Evolutionary conservation across 768 basidiomycete species (phyloP).

Genomic region (Leucocoprinus birnbaumii): DNA sequence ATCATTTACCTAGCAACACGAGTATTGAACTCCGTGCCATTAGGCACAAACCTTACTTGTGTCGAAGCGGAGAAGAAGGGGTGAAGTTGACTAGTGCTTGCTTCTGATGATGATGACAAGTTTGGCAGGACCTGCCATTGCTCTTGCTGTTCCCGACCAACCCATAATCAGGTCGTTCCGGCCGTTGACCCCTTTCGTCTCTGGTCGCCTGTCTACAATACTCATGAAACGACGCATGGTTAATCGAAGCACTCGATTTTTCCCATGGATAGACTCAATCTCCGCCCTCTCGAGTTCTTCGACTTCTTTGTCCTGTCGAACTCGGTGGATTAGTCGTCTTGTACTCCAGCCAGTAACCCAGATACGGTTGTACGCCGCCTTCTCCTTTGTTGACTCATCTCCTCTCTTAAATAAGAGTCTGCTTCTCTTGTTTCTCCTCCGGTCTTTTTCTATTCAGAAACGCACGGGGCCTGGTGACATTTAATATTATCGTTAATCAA

Average conservation of each 20-base stretch:
- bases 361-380: not conserved
- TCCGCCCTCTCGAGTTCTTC: not conserved
- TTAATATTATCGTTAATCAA: not conserved
- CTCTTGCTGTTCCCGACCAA: too few species aligned
- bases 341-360: not conserved
- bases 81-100: too few species aligned
- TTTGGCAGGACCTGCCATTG: too few species aligned
- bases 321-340: not conserved
- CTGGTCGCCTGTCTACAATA: too few species aligned
- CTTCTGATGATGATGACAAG: too few species aligned
- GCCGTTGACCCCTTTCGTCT: not conserved
- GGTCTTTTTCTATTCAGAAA: not conserved
- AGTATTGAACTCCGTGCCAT: too few species aligned
- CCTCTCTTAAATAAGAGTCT: not conserved
- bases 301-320: not conserved
- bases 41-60: not conserved
- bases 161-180: too few species aligned
- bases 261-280: constrained; percentile 1
- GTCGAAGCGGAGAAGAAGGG: not conserved
- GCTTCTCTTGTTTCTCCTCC: not conserved
- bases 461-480: not conserved
- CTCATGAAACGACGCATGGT: not conserved
- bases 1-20: too few species aligned
- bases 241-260: not conserved
- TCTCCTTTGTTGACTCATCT: not conserved